phyloP scores from a whole-genome alignment of 2,329 filamentous ascomycete species.

The Aspergillus pseudoviridinutans region DNA sequence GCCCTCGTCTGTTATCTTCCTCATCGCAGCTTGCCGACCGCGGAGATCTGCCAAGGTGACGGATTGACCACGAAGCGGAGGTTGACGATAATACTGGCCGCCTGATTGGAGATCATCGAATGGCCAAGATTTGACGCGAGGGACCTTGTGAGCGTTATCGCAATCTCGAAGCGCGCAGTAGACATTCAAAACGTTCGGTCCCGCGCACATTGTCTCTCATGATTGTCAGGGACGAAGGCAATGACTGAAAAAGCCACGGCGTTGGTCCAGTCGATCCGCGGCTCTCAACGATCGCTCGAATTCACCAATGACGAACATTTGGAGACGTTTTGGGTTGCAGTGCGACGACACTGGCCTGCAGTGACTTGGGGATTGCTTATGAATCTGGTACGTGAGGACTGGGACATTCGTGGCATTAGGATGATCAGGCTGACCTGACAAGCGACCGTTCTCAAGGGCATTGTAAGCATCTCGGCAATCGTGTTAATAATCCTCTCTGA shows the following conservation, averaged over 20 bases:
- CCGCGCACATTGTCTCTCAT: too few species aligned
- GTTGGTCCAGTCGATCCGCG: slow-evolving; percentile 16
- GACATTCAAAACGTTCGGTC: too few species aligned
- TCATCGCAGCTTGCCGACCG: too few species aligned
- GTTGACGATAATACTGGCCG: too few species aligned
- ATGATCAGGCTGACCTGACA: not conserved
- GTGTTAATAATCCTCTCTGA: too few species aligned
- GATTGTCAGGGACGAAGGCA: not conserved
- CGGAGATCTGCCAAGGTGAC: too few species aligned
- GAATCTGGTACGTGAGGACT: slow-evolving; percentile 16
- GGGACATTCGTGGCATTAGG: not conserved
- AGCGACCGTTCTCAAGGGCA: slow-evolving; percentile 20
- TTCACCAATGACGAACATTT: slow-evolving; percentile 23
- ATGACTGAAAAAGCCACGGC: slow-evolving; percentile 7
- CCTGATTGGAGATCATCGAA: too few species aligned
- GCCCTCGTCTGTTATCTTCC: too few species aligned
- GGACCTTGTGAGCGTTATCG: too few species aligned
- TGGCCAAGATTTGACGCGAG: too few species aligned
- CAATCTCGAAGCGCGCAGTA: too few species aligned
- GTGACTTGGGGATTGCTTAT: slow-evolving; percentile 25
- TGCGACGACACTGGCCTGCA: slow-evolving; percentile 22
- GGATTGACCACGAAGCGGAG: too few species aligned
- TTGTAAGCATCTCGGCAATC: not conserved
- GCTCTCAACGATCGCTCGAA: slow-evolving; percentile 13
- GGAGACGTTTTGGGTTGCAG: slow-evolving; percentile 21